Conservation (phyloP, 371 early-diverging fungal species). For the Mucor circinelloides region DNA sequence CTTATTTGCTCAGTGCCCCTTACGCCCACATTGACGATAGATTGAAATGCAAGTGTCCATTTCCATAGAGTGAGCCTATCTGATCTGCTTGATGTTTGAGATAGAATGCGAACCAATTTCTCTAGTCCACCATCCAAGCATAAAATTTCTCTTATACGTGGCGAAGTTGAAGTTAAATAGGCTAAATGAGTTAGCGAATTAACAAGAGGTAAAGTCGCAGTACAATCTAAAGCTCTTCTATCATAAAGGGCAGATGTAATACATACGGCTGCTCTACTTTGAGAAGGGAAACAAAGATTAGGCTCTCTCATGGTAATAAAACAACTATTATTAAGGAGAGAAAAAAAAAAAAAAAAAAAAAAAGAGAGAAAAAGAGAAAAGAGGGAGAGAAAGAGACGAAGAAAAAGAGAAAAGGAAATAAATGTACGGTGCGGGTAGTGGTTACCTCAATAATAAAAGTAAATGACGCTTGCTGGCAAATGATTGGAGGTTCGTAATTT, state of each 20-base stretch:
- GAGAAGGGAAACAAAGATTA: conserved; percentile 75
- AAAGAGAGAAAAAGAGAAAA: background rate
- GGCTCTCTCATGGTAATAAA: conserved; percentile 72
- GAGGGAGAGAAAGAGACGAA: no score
- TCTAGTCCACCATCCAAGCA: conserved; percentile 89
- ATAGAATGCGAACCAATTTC: conserved; percentile 65
- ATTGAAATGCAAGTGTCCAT: conserved; percentile 84
- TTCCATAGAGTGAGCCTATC: conserved; percentile 77
- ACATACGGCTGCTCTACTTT: conserved; percentile 77
- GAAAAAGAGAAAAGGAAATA: no score
- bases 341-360: conserved; percentile 4
- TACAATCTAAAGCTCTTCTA: conserved; percentile 87
- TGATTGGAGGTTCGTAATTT: no score
- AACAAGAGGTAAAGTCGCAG: conserved; percentile 83
- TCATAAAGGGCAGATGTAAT: conserved; percentile 87
- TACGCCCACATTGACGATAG: conserved; percentile 85
- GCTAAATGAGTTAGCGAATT: conserved; percentile 87
- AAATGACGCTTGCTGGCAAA: no score
- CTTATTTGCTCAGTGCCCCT: conserved; percentile 82
- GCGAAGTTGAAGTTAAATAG: conserved; percentile 82
- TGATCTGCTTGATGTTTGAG: conserved; percentile 58
- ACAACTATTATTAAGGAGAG: conserved; percentile 1
- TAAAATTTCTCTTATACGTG: conserved; percentile 79
- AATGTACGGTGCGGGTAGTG: no score
- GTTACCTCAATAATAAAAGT: no score